A percentile compares a stretch with the other conserved stretches of the same genome.
These are phyloP conservation scores for Sungouiozyma ichnusensis DNA, from an alignment of 805 yeast genomes.

Conservation along the genomic window DNA sequence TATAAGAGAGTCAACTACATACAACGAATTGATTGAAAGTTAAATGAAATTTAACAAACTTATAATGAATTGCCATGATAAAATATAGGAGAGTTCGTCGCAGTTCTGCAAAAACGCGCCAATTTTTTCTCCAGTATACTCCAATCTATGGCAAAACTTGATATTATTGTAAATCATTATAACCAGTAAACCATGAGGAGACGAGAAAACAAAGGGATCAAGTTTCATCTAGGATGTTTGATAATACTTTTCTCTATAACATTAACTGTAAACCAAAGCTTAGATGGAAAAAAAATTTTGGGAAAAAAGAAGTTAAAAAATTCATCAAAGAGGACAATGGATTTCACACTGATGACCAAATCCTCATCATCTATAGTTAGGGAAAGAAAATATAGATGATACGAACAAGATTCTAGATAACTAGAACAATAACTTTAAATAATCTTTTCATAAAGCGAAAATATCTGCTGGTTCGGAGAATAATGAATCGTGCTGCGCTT, in stretches of 20 bases:
- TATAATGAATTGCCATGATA: neutral
- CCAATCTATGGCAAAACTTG: neutral
- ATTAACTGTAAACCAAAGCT: too few relatives aligned
- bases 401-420: neutral
- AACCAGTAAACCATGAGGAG: neutral
- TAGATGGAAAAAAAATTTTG: too few relatives aligned
- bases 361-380: neutral
- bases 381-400: neutral
- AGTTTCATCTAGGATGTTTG: neutral
- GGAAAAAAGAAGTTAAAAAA: neutral
- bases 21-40: neutral
- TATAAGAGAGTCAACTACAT: neutral
- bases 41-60: neutral
- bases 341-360: neutral
- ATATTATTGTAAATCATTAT: neutral
- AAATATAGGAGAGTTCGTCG: neutral
- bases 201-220: neutral
- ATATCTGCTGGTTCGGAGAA: constrained; percentile 21
- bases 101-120: neutral
- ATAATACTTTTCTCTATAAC: neutral
- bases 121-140: neutral
- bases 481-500: constrained; percentile 28
- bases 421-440: neutral
- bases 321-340: neutral
- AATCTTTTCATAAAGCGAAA: constrained; percentile 6